Evolutionary conservation across 2,329 filamentous ascomycete genomes (phyloP), one percentile per base, ranked within the genome.

Genomic region (Aspergillus sp.): DNA sequence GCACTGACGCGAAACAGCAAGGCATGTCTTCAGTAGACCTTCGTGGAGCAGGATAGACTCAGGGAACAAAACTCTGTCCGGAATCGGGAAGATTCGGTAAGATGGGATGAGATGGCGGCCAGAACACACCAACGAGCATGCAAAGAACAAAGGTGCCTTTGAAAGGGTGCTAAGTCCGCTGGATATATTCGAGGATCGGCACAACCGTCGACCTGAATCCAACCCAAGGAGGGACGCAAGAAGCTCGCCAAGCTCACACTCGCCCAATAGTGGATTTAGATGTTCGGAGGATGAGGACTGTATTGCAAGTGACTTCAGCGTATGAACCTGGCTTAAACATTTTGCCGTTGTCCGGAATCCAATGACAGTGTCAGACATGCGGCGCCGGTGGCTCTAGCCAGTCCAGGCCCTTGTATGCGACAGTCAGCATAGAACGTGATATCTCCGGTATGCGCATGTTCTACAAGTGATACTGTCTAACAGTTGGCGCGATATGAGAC

Each of bases 21-120:
- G 50, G 23, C 13, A 47, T 50, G 43, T 45, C 45, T 13, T 22
- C 45, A 46, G 34, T 25, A 41, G 34, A 15, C 34, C 13, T 5
- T 54, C 38, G 22, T 6, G 38, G 38, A 19, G 19, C 53, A 48
- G 15, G 11, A 48, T 15, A 49, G 23, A 23, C 28, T 30, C 41
- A 31, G 46, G 31, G 28, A 45, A 19, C 30, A 53, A n/a, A 28
- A 23, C 15, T 45, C 38, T 43, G 13, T 54, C 31, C 50, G 31
- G 25, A 8, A 54, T 61, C 54, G 59, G 59, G 54, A 58, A 48
- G 50, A 54, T 38, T 46, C 54, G 59, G 50, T 25, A 48, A 34
- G 31, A 31, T 22, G 9, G 3, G 22, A 49, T 55, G 25, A 51
- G 53, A 54, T 55, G 34, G 30, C 19, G 31, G 25, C 43, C 43